Conservation (phyloP, 164 flowering plant species). For the Buxus sempervirens region DNA sequence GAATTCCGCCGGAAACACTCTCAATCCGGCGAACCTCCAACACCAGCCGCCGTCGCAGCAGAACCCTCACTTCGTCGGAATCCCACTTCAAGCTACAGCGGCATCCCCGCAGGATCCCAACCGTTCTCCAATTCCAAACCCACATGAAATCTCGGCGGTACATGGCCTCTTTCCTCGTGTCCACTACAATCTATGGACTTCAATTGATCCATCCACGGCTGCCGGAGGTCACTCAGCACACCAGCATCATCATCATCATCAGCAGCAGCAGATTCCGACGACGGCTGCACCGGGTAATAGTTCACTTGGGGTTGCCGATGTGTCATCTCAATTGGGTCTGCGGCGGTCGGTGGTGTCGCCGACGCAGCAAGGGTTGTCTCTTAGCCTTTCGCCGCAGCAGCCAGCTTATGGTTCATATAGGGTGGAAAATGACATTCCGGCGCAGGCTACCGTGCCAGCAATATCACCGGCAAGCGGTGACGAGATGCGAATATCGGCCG, state of each 20-base stretch:
- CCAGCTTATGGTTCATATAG: conserved; percentile 30
- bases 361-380: conserved; percentile 64
- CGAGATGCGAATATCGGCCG: conserved; percentile 35
- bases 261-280: conserved; percentile 9
- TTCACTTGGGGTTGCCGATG: conserved; percentile 12
- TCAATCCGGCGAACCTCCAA: conserved; percentile 17
- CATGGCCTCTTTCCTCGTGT: conserved; percentile 56
- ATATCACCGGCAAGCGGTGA: conserved; percentile 38
- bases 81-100: conserved; percentile 39
- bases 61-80: conserved; percentile 57
- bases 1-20: conserved; percentile 31
- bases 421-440: conserved; percentile 21
- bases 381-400: conserved; percentile 84
- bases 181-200: conserved; percentile 54
- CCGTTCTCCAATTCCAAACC: conserved; percentile 24
- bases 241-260: conserved; percentile 1
- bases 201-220: conserved; percentile 33
- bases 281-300: not conserved
- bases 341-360: conserved; percentile 26
- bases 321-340: conserved; percentile 26
- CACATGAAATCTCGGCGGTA: conserved; percentile 38
- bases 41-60: conserved; percentile 21
- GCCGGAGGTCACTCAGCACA: conserved; percentile 25
- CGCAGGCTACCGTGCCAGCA: conserved; percentile 22
- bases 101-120: conserved; percentile 17